These are phyloP conservation scores for Rhodofomes roseus DNA, from an alignment of 1,284 basidiomycete species.

Conservation along the genomic window DNA sequence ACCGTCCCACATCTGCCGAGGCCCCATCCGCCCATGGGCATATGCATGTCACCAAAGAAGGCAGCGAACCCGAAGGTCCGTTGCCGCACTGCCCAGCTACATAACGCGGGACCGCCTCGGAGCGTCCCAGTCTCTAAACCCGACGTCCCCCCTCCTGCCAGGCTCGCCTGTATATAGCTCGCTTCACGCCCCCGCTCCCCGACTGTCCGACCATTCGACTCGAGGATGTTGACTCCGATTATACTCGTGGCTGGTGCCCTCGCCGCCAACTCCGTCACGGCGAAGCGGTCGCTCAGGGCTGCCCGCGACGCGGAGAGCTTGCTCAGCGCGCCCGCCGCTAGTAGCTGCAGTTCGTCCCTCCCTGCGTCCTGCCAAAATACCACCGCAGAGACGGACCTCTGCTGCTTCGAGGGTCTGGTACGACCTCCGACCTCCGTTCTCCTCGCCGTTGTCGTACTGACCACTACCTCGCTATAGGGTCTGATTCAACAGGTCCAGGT, in stretches of 20 bases:
- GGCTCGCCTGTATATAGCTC: not conserved
- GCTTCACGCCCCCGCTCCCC: not conserved
- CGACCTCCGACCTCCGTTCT: no score
- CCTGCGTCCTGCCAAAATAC: constrained; percentile 33
- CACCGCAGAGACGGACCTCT: constrained; percentile 21
- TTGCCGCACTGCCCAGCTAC: not conserved
- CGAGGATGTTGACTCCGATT: not conserved
- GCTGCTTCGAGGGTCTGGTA: constrained; percentile 35
- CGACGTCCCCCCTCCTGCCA: not conserved
- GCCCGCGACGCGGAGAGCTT: constrained; percentile 1
- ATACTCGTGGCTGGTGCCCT: constrained; percentile 15
- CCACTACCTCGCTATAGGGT: constrained; percentile 37
- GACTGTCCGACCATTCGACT: not conserved
- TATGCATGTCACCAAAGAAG: not conserved
- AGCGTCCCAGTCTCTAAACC: not conserved
- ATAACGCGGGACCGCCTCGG: not conserved
- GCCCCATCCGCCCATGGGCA: not conserved
- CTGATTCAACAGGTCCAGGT: constrained; percentile 63
- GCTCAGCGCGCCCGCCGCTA: constrained; percentile 10
- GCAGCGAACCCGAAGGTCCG: not conserved
- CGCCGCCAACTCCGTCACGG: constrained; percentile 15
- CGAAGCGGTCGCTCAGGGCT: constrained; percentile 12
- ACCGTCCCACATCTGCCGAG: not conserved
- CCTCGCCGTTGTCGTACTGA: not conserved
- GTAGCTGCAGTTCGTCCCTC: constrained; percentile 30